These are phyloP conservation scores for Apophysomyces variabilis DNA, from an alignment of 371 early-diverging fungal genomes.

Conservation along the genomic window DNA sequence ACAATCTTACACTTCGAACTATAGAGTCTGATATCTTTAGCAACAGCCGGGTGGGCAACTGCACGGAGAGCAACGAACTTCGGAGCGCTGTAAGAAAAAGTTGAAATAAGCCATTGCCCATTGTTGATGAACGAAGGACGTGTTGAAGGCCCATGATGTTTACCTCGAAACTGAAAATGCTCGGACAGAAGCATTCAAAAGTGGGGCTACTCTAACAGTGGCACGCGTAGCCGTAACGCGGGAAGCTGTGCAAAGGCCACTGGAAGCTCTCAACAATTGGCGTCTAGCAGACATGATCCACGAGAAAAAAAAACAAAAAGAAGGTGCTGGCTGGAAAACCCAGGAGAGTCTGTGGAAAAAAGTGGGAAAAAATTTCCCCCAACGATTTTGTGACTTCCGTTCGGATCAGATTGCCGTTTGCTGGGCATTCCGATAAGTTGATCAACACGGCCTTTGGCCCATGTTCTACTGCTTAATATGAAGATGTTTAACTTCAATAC, in stretches of 20 bases:
- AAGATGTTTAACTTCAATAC: too few species aligned
- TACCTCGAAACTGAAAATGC: slow-evolving; percentile 45
- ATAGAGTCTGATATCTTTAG: slow-evolving; percentile 52
- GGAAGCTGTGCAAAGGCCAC: slow-evolving; percentile 40
- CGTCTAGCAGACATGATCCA: slow-evolving; percentile 49
- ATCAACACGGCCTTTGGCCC: too few species aligned
- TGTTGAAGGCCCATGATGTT: background rate
- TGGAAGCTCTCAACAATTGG: slow-evolving; percentile 46
- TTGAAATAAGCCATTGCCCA: background rate
- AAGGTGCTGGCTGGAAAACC: slow-evolving; percentile 18
- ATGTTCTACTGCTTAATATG: too few species aligned
- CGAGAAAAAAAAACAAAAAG: slow-evolving; percentile 17
- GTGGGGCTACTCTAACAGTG: slow-evolving; percentile 40
- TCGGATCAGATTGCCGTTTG: slow-evolving; percentile 1
- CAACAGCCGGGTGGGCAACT: slow-evolving; percentile 33
- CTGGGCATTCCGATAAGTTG: too few species aligned
- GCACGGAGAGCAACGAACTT: slow-evolving; percentile 56
- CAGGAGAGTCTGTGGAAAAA: slow-evolving; percentile 5
- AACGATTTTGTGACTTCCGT: slow-evolving; percentile 5
- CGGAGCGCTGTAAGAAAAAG: slow-evolving; percentile 32
- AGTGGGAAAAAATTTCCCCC: background rate
- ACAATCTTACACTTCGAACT: slow-evolving; percentile 65
- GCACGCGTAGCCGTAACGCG: slow-evolving; percentile 37
- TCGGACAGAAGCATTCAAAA: slow-evolving; percentile 38
- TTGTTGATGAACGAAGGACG: background rate